Evolutionary conservation across 768 basidiomycete genomes (phyloP).

Genomic region (Mycena galericulata): DNA sequence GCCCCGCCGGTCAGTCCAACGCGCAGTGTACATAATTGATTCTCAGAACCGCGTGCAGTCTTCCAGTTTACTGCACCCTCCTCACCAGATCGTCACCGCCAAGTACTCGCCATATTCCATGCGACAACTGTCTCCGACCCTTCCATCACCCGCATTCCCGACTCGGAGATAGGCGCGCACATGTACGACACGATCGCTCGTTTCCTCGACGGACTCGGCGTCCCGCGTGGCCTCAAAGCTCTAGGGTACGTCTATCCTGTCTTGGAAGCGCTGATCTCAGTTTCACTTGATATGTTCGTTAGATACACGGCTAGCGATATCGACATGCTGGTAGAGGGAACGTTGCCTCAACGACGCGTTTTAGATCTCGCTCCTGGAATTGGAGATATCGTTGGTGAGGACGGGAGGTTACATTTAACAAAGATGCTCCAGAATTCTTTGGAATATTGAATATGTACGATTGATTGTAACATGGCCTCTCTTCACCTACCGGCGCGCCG

Average conservation of each 20-base stretch:
- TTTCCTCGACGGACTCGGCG: slow-evolving; percentile 87
- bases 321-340: slow-evolving; percentile 85
- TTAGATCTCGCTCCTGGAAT: slow-evolving; percentile 94
- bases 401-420: slow-evolving; percentile 86
- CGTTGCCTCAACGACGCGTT: slow-evolving; percentile 92
- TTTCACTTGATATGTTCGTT: too few species aligned
- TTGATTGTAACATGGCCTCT: background rate
- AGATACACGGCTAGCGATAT: slow-evolving; percentile 78
- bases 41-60: slow-evolving; percentile 55
- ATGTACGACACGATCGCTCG: slow-evolving; percentile 89
- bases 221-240: slow-evolving; percentile 88
- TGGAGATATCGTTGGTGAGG: slow-evolving; percentile 83
- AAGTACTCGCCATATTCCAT: slow-evolving; percentile 88
- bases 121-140: slow-evolving; percentile 73
- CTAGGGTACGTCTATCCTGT: slow-evolving; percentile 62
- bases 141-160: slow-evolving; percentile 77
- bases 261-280: background rate
- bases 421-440: slow-evolving; percentile 84
- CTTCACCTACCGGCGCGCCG: too few species aligned
- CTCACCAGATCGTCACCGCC: slow-evolving; percentile 90
- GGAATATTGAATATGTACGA: slow-evolving; percentile 67
- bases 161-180: slow-evolving; percentile 81
- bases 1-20: slow-evolving; percentile 74
- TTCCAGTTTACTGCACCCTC: slow-evolving; percentile 98
- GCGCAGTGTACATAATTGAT: slow-evolving; percentile 8